Base-by-base conservation (phyloP, 1,139 yeast genomes). In the Candida albicans region DNA sequence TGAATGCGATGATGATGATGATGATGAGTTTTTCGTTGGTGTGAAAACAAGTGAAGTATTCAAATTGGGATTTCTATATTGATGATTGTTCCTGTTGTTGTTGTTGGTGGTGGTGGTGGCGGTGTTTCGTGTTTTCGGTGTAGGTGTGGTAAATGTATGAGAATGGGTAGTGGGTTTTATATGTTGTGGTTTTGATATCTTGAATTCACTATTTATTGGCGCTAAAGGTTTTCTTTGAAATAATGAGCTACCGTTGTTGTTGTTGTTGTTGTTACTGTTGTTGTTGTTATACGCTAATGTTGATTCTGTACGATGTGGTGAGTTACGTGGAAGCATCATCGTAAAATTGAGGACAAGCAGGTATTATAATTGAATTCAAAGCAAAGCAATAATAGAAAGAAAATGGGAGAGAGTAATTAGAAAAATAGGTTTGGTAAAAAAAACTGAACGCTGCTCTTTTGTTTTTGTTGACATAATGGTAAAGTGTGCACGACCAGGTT, bases 101-200 rank as follows among this genome's bases (percentile, higher is more conserved):
- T 29, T n/a, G 9, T n/a, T 29, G n/a, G n/a, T n/a, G n/a, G n/a
- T n/a, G n/a, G n/a, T n/a, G n/a, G n/a, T n/a, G n/a, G n/a, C n/a
- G n/a, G 14, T 8, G 9, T n/a, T 29, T n/a, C 32, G 32, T 10
- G 33, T 11, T 10, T n/a, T 33, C 1, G 40, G 40, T 8, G 35
- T 33, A 2, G 45, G 45, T 9, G 45, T 39, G 8, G 42, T 37
- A 10, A 36, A 33, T 9, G 13, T 26, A 22, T 11, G 26, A 12
- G 8, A 8, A n/a, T 13, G 33, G 9, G 34, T 15, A 29, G 25
- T 38, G 1, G 13, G 4, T 14, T 4, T 35, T 13, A 31, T 10
- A 11, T 8, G 15, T 35, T 35, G 39, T 11, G 42, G 42, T 28
- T 39, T 42, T 7, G 33, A 27, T 11, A 42, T 33, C 15, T 39